Percentiles rank a stretch among this genome's conserved stretches.
Conservation (phyloP, 495 filamentous ascomycete species). For the Xanthoparmelia taractica region DNA sequence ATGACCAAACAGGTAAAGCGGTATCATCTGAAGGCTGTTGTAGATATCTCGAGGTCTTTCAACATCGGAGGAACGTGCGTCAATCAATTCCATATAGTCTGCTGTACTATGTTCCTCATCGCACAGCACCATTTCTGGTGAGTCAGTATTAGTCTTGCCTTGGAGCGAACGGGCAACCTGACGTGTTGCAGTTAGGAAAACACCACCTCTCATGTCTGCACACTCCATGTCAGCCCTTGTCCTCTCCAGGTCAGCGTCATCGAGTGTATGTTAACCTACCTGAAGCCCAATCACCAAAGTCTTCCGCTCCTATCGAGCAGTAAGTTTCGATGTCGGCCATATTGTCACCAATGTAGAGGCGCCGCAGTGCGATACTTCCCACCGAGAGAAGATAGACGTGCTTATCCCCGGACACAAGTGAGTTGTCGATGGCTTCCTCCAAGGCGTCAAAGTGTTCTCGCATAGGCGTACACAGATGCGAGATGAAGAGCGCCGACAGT, state of each 20-base stretch:
- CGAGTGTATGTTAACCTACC: neutral
- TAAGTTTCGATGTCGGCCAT: conserved; percentile 66
- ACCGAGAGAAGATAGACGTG: conserved; percentile 67
- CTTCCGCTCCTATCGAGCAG: conserved; percentile 64
- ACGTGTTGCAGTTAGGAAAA: conserved; percentile 52
- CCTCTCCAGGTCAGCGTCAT: neutral
- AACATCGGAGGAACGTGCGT: conserved; percentile 44
- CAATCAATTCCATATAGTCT: conserved; percentile 54
- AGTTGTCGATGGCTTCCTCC: conserved; percentile 62
- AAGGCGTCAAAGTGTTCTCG: conserved; percentile 51
- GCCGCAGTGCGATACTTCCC: conserved; percentile 61
- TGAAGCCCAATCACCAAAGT: conserved; percentile 62
- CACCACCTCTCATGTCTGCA: conserved; percentile 67
- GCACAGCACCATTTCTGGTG: conserved; percentile 53
- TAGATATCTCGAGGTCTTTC: conserved; percentile 62
- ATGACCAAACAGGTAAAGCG: conserved; percentile 69
- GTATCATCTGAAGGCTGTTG: conserved; percentile 60
- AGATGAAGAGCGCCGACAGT: conserved; percentile 64
- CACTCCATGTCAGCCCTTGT: neutral
- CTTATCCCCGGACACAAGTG: conserved; percentile 63
- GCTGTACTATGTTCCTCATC: conserved; percentile 61
- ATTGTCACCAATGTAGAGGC: conserved; percentile 67
- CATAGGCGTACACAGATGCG: conserved; percentile 61
- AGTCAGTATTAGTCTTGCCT: conserved; percentile 63
- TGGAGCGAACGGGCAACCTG: conserved; percentile 74